A percentile compares a stretch with the other conserved stretches of the same genome.
Conservation (phyloP, 2,329 filamentous ascomycete genomes). For the Taxawa tesnikishii region DNA sequence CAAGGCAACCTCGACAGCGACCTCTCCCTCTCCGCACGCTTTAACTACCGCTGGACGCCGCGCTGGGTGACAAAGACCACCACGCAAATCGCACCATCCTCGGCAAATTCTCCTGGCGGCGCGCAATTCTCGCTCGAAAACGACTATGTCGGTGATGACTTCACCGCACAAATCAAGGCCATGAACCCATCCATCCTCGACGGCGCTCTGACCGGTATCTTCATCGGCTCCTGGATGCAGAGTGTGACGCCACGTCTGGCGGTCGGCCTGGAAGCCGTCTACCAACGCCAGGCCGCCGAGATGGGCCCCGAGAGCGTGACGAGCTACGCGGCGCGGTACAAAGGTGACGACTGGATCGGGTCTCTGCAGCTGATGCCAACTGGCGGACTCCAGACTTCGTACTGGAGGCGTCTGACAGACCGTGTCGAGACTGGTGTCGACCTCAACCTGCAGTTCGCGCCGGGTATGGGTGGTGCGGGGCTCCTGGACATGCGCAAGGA, state of each 20-base stretch:
- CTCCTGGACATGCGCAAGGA: constrained; percentile 68
- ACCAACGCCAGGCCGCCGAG: constrained; percentile 75
- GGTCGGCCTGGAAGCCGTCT: constrained; percentile 83
- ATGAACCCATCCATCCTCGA: constrained; percentile 92
- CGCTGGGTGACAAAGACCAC: constrained; percentile 76
- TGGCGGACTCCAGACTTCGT: constrained; percentile 78
- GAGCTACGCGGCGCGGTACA: constrained; percentile 87
- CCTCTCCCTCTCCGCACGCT: constrained; percentile 71
- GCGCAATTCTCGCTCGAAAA: constrained; percentile 90
- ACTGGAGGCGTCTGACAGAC: constrained; percentile 87
- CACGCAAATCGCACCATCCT: constrained; percentile 56
- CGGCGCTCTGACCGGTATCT: constrained; percentile 86
- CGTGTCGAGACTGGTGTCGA: constrained; percentile 95
- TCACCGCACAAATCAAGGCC: constrained; percentile 83
- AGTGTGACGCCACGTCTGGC: constrained; percentile 77
- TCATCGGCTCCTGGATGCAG: constrained; percentile 91
- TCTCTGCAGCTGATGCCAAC: constrained; percentile 82
- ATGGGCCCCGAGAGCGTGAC: constrained; percentile 83
- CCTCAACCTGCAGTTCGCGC: constrained; percentile 72
- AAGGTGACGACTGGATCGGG: constrained; percentile 82
- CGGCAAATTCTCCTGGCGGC: constrained; percentile 48
- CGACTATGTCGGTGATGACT: constrained; percentile 88
- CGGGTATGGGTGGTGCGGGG: constrained; percentile 52
- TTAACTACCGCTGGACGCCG: constrained; percentile 83
- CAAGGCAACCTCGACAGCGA: constrained; percentile 95